phyloP scores from a whole-genome alignment of 2,329 filamentous ascomycete genomes.

The Paecilomyces niveus region DNA sequence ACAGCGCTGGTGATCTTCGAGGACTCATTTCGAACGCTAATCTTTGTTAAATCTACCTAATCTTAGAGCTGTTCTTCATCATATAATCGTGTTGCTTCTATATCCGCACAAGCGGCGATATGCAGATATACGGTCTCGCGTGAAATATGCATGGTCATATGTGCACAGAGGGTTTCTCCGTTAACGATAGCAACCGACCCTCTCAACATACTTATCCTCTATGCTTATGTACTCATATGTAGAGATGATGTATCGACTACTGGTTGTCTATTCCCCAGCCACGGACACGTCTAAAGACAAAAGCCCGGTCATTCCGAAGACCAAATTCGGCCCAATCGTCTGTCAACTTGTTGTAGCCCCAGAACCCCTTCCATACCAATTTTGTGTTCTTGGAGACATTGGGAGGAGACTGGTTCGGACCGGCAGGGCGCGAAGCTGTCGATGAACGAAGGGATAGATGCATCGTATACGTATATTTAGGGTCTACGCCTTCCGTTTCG shows the following conservation, averaged over 20 bases:
- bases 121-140: too few species aligned
- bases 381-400: slow-evolving; percentile 70
- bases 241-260: slow-evolving; percentile 2
- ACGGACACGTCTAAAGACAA: slow-evolving; percentile 56
- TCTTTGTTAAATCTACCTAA: not conserved
- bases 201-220: not conserved
- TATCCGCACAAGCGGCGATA: not conserved
- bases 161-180: not conserved
- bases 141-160: not conserved
- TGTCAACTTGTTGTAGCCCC: slow-evolving; percentile 81
- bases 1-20: too few species aligned
- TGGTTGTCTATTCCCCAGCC: slow-evolving; percentile 45
- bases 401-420: slow-evolving; percentile 17
- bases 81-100: not conserved
- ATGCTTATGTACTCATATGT: slow-evolving; percentile 2
- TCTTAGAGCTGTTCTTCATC: not conserved
- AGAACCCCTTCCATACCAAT: slow-evolving; percentile 80
- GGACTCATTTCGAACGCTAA: not conserved
- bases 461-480: slow-evolving; percentile 80
- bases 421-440: slow-evolving; percentile 49
- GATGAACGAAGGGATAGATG: slow-evolving; percentile 59
- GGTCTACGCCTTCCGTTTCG: slow-evolving; percentile 74
- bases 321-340: slow-evolving; percentile 85
- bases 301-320: slow-evolving; percentile 54
- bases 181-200: not conserved